Percentiles rank a stretch among this genome's conserved stretches.
Conservation (phyloP, 2,329 filamentous ascomycete genomes). For the Aspergillus brasiliensis region DNA sequence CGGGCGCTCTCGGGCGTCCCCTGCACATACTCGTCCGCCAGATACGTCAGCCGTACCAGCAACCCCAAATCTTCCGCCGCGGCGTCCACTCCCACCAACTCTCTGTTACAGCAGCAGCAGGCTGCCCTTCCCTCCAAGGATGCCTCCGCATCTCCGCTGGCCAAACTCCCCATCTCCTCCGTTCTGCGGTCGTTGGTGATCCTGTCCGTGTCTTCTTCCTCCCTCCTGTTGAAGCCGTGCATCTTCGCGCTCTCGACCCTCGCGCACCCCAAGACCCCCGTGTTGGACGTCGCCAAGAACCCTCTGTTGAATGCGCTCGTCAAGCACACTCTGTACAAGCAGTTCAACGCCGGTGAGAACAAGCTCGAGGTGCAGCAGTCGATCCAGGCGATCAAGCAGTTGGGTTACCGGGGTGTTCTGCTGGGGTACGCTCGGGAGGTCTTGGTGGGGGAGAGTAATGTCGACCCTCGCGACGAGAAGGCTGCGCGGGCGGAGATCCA, state of each 20-base stretch:
- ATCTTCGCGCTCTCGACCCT: conserved; percentile 67
- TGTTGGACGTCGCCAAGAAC: conserved; percentile 54
- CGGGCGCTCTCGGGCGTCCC: conserved; percentile 20
- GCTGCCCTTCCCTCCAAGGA: conserved; percentile 26
- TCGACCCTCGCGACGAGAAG: conserved; percentile 32
- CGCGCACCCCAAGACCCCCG: conserved; percentile 45
- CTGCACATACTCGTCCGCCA: conserved; percentile 15
- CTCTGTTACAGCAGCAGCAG: conserved; percentile 23
- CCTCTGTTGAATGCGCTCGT: conserved; percentile 48
- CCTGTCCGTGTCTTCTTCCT: conserved; percentile 40
- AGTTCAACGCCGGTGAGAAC: conserved; percentile 59
- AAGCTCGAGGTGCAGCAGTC: conserved; percentile 50
- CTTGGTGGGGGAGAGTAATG: conserved; percentile 49
- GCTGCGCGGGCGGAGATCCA: conserved; percentile 38
- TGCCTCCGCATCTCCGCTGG: conserved; percentile 32
- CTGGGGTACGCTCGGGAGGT: conserved; percentile 58
- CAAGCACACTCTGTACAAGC: conserved; percentile 55
- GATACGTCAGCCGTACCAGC: conserved; percentile 37
- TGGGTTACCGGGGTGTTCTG: conserved; percentile 58
- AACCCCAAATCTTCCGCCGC: conserved; percentile 36
- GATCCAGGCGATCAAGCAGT: conserved; percentile 47
- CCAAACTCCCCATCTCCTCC: conserved; percentile 40
- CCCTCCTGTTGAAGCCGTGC: conserved; percentile 69
- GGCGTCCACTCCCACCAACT: conserved; percentile 25
- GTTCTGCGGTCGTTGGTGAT: conserved; percentile 42